phyloP scores from a whole-genome alignment of 768 basidiomycete genomes.

The Botryobasidium botryosum region DNA sequence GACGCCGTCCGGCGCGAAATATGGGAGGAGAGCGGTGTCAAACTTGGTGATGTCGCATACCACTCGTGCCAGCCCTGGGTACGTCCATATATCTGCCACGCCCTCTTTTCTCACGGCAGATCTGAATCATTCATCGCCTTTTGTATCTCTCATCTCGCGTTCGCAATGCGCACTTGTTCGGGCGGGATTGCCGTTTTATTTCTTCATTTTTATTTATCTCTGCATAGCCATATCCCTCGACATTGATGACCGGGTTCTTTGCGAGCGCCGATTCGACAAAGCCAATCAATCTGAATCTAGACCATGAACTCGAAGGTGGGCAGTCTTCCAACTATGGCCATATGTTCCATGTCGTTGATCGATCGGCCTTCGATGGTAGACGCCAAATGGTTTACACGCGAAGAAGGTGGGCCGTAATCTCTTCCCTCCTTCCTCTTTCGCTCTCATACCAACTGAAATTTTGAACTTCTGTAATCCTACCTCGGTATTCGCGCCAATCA shows the following conservation, averaged over 20 bases:
- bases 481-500: too few relatives aligned
- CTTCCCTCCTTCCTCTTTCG: too few relatives aligned
- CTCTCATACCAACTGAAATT: too few relatives aligned
- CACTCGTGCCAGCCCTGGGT: slow-evolving; percentile 80
- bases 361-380: slow-evolving; percentile 29
- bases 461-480: too few relatives aligned
- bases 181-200: not conserved
- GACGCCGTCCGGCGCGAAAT: slow-evolving; percentile 85
- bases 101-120: not conserved
- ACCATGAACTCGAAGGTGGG: slow-evolving; percentile 87
- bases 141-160: not conserved
- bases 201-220: not conserved
- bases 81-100: slow-evolving; percentile 4
- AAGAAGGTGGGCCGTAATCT: too few relatives aligned
- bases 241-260: slow-evolving; percentile 82
- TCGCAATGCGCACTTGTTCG: slow-evolving; percentile 18
- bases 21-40: slow-evolving; percentile 93
- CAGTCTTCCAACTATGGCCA: not conserved
- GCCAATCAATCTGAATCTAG: slow-evolving; percentile 68
- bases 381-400: slow-evolving; percentile 74
- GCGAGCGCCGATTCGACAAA: slow-evolving; percentile 57
- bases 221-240: slow-evolving; percentile 72
- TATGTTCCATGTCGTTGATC: not conserved
- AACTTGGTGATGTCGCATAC: slow-evolving; percentile 65
- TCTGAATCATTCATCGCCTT: slow-evolving; percentile 5